Evolutionary conservation across 2,329 filamentous ascomycete genomes (phyloP).

Genomic region (Xylariaceae sp.): DNA sequence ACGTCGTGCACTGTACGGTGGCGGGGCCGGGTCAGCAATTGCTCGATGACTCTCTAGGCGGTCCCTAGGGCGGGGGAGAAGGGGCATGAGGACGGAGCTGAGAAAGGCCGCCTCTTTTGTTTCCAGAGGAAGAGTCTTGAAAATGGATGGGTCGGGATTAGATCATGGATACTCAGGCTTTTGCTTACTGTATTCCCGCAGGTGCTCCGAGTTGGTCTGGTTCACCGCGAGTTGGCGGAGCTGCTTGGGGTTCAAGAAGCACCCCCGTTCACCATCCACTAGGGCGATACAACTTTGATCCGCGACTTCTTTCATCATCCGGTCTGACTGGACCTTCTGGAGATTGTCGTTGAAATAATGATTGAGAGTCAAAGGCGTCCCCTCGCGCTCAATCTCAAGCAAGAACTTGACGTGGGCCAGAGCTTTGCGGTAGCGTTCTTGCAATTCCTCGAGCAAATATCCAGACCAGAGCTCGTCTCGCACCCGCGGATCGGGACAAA

Average conservation of each 20-base stretch:
- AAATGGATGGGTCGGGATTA: too few relatives aligned
- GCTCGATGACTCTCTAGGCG: too few relatives aligned
- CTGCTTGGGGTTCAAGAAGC: background rate
- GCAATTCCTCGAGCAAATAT: conserved; percentile 33
- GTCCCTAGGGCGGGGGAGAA: too few relatives aligned
- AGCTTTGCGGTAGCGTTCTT: conserved; percentile 33
- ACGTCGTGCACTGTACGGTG: conserved; percentile 47
- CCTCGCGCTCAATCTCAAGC: conserved; percentile 39
- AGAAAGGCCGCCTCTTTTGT: too few relatives aligned
- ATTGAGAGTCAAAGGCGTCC: conserved; percentile 39
- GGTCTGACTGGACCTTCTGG: conserved; percentile 17
- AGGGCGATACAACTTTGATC: background rate
- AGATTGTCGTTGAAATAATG: conserved; percentile 37
- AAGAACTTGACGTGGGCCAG: conserved; percentile 38
- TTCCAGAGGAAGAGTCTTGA: too few relatives aligned
- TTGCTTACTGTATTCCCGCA: conserved; percentile 40
- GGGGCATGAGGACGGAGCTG: too few relatives aligned
- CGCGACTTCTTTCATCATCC: conserved; percentile 13
- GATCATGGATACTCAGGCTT: too few relatives aligned
- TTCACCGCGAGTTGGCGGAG: conserved; percentile 17
- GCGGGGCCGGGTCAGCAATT: background rate
- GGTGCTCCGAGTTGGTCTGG: conserved; percentile 25
- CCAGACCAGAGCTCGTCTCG: conserved; percentile 29
- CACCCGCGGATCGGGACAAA: conserved; percentile 35
- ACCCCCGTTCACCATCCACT: too few relatives aligned